Evolutionary conservation across 345 rosid species (phyloP), one percentile per base, ranked within the genome.

Genomic region (Eucalyptus decipiens): DNA sequence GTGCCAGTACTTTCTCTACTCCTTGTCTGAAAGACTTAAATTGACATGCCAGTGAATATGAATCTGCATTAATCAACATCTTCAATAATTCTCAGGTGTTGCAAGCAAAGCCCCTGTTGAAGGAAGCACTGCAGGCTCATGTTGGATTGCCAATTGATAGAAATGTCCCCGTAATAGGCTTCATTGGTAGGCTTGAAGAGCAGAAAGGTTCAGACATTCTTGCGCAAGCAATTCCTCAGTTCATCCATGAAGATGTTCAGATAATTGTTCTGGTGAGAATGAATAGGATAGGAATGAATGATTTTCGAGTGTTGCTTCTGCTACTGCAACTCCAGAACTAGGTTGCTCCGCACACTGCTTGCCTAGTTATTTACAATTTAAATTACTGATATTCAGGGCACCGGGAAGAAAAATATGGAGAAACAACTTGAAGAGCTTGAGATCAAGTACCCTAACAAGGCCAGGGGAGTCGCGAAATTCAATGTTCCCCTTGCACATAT

Each of bases 161-260:
- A 85, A 92, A 95, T 85, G 92, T 96, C 86, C 99, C 99, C 9
- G 87, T 98, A 86, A 94, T 98, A 21, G 99, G 99, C 62, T 98
- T 98, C 94, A 98, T 98, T 88, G 99, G 99, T 89, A 94, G 99
- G 93, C 90, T 97, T 45, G 99, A 98, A 89, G 99, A 98, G 92
- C 99, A 97, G 91, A 97, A 98, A 91, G 99, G 99, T 83, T 98
- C 99, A 48, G 99, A 98, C 87, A 96, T 96, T 91, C 91, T 98
- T 37, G 97, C 92, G 15, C 95, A 90, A 89, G 97, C 99, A 52
- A 94, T 96, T 90, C 94, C 97, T 42, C 87, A 92, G 90, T 93
- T 96, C 92, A 92, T 92, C 62, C 90, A 90, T 42, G 91, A 93
- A 21, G 89, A 96, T 89, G 95, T 95, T 90, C 99, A 98, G 91